Percentiles rank a stretch among this genome's conserved stretches.
These are phyloP conservation scores for Fagopyrum homotropicum DNA, from an alignment of 148 eudicot genomes.

Conservation along the genomic window DNA sequence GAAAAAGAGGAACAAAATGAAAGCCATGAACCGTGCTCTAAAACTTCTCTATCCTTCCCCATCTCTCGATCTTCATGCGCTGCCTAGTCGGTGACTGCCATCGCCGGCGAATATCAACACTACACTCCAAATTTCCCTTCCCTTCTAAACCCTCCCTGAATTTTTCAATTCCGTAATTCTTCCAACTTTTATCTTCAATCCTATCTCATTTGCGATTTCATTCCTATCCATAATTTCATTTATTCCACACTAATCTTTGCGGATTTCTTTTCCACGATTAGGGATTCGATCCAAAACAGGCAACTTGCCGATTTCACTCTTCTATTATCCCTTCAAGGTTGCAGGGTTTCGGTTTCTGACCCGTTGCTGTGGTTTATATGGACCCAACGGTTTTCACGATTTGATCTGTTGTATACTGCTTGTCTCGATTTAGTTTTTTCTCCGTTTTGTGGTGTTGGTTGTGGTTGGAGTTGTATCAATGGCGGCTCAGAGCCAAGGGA, in stretches of 20 bases:
- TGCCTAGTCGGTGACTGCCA: conserved; percentile 22
- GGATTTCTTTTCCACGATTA: conserved; percentile 1
- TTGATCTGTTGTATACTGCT: background rate
- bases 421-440: background rate
- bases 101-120: conserved; percentile 22
- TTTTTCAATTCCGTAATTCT: background rate
- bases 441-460: background rate
- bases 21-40: conserved; percentile 1
- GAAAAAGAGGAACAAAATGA: background rate
- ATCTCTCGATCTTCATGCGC: conserved; percentile 5
- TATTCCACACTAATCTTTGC: background rate
- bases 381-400: background rate
- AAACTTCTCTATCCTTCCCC: background rate
- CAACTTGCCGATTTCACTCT: conserved; percentile 2
- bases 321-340: background rate
- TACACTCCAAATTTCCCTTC: conserved; percentile 16
- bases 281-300: background rate
- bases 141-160: conserved; percentile 6
- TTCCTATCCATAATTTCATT: background rate
- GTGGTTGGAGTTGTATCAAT: conserved; percentile 18
- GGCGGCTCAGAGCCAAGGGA: conserved; percentile 61
- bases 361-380: background rate
- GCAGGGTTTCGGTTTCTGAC: background rate
- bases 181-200: background rate
- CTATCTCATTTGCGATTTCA: background rate